phyloP scores from a whole-genome alignment of 2,329 filamentous ascomycete genomes.

The Eutypella sp. region DNA sequence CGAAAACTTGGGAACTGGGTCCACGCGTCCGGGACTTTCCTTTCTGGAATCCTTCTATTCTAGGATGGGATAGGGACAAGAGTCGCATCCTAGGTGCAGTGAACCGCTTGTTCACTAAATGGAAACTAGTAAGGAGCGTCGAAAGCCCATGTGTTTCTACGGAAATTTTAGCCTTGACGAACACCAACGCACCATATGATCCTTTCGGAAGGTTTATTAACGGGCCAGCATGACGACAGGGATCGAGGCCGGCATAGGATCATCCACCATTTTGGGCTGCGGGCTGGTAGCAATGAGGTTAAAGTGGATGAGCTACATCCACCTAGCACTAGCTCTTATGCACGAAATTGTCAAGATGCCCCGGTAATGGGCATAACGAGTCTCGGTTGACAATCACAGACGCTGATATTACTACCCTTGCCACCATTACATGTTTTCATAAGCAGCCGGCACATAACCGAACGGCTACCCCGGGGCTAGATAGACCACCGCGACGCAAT shows the following conservation, averaged over 20 bases:
- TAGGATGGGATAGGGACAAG: not conserved
- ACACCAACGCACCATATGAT: conserved; percentile 13
- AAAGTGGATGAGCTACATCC: conserved; percentile 12
- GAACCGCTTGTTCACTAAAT: not conserved
- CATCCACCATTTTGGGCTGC: not conserved
- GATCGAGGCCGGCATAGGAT: conserved; percentile 7
- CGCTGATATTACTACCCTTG: conserved; percentile 12
- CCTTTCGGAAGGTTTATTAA: conserved; percentile 8
- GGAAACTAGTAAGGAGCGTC: not conserved
- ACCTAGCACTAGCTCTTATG: conserved; percentile 15
- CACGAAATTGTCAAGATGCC: conserved; percentile 9
- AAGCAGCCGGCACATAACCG: not conserved
- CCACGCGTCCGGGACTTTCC: not conserved
- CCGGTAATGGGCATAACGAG: conserved; percentile 14
- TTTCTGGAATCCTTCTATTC: not conserved
- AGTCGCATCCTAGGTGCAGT: not conserved
- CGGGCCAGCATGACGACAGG: conserved; percentile 19
- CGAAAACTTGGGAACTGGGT: conserved; percentile 9
- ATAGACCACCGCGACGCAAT: not conserved
- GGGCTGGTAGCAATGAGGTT: conserved; percentile 11
- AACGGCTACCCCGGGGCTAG: not conserved
- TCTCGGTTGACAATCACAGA: conserved; percentile 15
- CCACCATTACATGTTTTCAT: not conserved
- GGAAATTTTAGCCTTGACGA: conserved; percentile 11
- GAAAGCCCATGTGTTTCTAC: not conserved